Percentiles rank a stretch among this genome's conserved stretches.
These are phyloP conservation scores for Myriosclerotinia scirpicola DNA, from an alignment of 2,329 filamentous ascomycete genomes.

Conservation along the genomic window DNA sequence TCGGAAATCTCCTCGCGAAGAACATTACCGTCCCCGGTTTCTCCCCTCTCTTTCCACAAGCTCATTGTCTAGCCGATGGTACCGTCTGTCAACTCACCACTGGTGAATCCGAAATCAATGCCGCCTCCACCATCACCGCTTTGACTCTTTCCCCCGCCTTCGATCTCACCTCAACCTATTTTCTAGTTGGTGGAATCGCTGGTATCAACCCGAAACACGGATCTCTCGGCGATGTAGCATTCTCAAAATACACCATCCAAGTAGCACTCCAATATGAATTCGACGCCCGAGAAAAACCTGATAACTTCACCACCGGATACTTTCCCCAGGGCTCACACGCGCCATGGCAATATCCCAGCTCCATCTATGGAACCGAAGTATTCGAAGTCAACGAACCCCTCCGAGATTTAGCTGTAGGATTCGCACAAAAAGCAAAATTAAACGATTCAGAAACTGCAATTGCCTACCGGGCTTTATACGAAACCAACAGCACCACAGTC, in stretches of 20 bases:
- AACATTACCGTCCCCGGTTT: constrained; percentile 62
- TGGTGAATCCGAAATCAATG: constrained; percentile 73
- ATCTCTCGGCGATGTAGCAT: constrained; percentile 65
- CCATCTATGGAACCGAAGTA: constrained; percentile 67
- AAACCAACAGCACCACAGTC: constrained; percentile 49
- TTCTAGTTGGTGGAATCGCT: constrained; percentile 69
- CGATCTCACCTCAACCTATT: constrained; percentile 67
- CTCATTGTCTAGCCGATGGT: constrained; percentile 61
- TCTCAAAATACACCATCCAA: constrained; percentile 69
- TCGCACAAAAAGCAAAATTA: constrained; percentile 54
- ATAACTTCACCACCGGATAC: constrained; percentile 66
- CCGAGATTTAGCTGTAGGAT: constrained; percentile 51
- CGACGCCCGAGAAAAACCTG: constrained; percentile 65
- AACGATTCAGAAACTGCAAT: constrained; percentile 51
- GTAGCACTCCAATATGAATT: constrained; percentile 76
- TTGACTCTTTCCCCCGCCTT: constrained; percentile 62
- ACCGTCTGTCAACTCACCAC: constrained; percentile 68
- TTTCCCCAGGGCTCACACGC: constrained; percentile 59
- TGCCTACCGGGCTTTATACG: constrained; percentile 49
- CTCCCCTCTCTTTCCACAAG: constrained; percentile 63
- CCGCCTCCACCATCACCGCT: constrained; percentile 64
- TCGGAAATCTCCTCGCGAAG: constrained; percentile 56
- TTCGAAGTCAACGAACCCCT: constrained; percentile 64
- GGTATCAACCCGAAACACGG: constrained; percentile 69
- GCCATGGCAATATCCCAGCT: constrained; percentile 57